Percentiles rank a stretch among this genome's conserved stretches.
phyloP scores from a whole-genome alignment of 2,329 filamentous ascomycete species.

The Kalmusia sp. region DNA sequence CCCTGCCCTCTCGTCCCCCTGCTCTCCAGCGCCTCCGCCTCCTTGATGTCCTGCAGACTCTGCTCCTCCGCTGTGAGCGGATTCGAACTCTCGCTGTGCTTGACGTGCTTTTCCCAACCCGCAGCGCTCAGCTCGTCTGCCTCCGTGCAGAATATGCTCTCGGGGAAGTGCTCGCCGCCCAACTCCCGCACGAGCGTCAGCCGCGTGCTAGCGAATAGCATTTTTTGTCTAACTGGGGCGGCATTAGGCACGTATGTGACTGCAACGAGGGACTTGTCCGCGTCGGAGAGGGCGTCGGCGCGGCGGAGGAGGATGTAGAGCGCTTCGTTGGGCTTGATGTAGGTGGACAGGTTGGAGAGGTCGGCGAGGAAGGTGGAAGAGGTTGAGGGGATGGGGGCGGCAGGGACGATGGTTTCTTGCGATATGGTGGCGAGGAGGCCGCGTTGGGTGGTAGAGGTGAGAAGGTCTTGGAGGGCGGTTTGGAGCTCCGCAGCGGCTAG shows the following conservation, averaged over 20 bases:
- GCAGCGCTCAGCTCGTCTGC: slow-evolving; percentile 71
- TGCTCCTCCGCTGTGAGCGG: slow-evolving; percentile 82
- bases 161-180: slow-evolving; percentile 78
- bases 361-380: slow-evolving; percentile 68
- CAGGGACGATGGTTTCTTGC: slow-evolving; percentile 71
- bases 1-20: slow-evolving; percentile 66
- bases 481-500: slow-evolving; percentile 77
- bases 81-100: slow-evolving; percentile 66
- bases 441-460: slow-evolving; percentile 67
- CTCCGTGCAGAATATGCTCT: slow-evolving; percentile 76
- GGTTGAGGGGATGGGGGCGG: slow-evolving; percentile 59
- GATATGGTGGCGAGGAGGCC: slow-evolving; percentile 74
- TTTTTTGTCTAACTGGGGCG: slow-evolving; percentile 83
- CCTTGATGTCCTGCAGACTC: slow-evolving; percentile 73
- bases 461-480: slow-evolving; percentile 73
- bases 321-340: slow-evolving; percentile 71
- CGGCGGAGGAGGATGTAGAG: slow-evolving; percentile 79
- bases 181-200: slow-evolving; percentile 78
- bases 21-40: slow-evolving; percentile 77
- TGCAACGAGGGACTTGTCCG: slow-evolving; percentile 60
- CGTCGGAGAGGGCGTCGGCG: slow-evolving; percentile 57
- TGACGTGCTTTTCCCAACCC: slow-evolving; percentile 77
- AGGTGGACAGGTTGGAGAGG: slow-evolving; percentile 66
- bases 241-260: slow-evolving; percentile 81
- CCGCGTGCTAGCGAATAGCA: slow-evolving; percentile 81